Conservation (phyloP, 2,329 filamentous ascomycete genomes). For the Sporothrix pallida region DNA sequence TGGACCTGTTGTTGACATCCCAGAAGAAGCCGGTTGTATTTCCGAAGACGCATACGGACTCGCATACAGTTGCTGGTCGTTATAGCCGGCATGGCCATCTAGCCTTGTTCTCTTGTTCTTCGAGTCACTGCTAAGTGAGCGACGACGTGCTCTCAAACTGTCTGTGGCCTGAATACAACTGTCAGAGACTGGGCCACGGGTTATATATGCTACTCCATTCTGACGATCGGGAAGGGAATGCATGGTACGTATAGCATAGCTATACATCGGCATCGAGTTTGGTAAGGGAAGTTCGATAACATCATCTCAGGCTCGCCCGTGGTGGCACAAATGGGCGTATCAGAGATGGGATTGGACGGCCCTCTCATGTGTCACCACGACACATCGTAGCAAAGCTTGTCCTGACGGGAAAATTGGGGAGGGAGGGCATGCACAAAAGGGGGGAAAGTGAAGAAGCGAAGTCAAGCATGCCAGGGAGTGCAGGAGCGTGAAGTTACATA, state of each 20-base stretch:
- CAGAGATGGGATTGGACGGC: too few relatives aligned
- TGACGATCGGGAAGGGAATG: not conserved
- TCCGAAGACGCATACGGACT: not conserved
- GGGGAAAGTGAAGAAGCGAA: too few relatives aligned
- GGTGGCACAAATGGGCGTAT: too few relatives aligned
- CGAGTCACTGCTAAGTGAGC: not conserved
- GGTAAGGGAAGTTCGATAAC: too few relatives aligned
- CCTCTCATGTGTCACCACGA: not conserved
- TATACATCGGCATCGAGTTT: not conserved
- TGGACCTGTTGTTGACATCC: not conserved
- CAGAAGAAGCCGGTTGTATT: not conserved
- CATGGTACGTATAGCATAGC: not conserved
- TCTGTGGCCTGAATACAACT: not conserved
- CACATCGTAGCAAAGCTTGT: not conserved
- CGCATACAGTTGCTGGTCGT: not conserved
- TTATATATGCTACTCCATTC: not conserved
- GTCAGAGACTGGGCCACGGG: not conserved
- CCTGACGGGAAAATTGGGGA: too few relatives aligned
- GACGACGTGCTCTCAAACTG: not conserved
- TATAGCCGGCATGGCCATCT: not conserved
- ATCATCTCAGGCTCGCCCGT: too few relatives aligned
- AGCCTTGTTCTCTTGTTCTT: conserved; percentile 19
- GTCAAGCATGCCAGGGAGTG: not conserved
- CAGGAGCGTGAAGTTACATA: not conserved
- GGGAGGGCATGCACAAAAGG: too few relatives aligned